Base-by-base conservation (phyloP, 177 flowering plant genomes). In the Vitis hybrid region DNA sequence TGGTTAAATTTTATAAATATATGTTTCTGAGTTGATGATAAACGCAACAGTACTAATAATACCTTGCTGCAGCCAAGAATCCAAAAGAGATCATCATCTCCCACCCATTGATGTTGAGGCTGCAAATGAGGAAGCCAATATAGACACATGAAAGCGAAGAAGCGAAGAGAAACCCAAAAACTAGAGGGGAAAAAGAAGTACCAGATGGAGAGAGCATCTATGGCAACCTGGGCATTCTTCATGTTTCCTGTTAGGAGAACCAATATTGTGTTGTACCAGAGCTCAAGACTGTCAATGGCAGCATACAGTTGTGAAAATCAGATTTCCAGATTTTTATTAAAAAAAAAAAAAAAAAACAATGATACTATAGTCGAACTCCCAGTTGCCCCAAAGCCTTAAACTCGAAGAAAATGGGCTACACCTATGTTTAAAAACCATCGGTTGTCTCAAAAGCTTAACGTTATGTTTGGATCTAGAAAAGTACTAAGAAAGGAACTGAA, bases 81-180 rank as follows among this genome's bases (percentile, higher is more conserved):
- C 91, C 92, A 62, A 90, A 76, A 18, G 91, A 77, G 64, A 90
- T 80, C 92, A 88, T 90, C 88, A 88, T 83, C 73, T 87, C 89
- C 86, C 86, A 83, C 9, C 89, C 91, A 76, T 75, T 85, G 68
- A 89, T 84, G 68, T 86, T 86, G 68, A 88, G 77, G 77, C 91
- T 89, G 86, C 40, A 49, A 54, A 60, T 18, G 32, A 49, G 2
- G 7, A 8, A 40, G 40, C 40, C 6, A 6, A 24, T 15, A 48
- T 11, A n/a, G 19, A 30, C 52, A 18, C 48, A 46, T 11, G 21
- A 52, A 60, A 52, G 3, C 0, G 24, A 12, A 27, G 8, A 14
- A 54, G 24, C 1, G 0, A 35, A 71, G 15, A 2, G 10, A 52
- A 35, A 35, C 27, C 24, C 2, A 55, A 7, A 32, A 2, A 35